These are phyloP conservation scores for Pleurotus giganteus DNA, from an alignment of 768 basidiomycete species.

Conservation along the genomic window DNA sequence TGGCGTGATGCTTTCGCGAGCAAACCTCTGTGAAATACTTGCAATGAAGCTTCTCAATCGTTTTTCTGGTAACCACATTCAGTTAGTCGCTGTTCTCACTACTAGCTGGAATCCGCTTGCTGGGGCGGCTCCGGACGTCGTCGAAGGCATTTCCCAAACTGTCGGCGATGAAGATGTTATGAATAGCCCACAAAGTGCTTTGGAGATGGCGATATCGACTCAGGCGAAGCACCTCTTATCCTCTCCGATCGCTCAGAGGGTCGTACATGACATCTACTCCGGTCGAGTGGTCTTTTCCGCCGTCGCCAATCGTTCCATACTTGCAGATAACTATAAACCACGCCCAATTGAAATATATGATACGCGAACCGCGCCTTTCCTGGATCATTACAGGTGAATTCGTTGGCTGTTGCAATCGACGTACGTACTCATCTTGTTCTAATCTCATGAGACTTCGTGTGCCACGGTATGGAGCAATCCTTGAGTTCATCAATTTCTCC, in stretches of 20 bases:
- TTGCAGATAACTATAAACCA: constrained; percentile 89
- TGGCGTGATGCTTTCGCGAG: constrained; percentile 62
- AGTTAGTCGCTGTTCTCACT: constrained; percentile 75
- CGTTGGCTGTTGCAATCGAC: neutral
- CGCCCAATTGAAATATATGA: constrained; percentile 74
- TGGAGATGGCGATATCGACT: constrained; percentile 93
- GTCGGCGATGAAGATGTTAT: constrained; percentile 50
- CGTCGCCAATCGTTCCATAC: constrained; percentile 63
- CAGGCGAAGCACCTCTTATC: constrained; percentile 82
- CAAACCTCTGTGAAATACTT: constrained; percentile 82
- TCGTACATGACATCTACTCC: constrained; percentile 83
- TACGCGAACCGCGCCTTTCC: constrained; percentile 59
- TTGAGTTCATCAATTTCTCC: constrained; percentile 79
- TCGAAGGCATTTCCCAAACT: constrained; percentile 61
- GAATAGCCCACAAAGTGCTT: constrained; percentile 73
- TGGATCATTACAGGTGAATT: constrained; percentile 78
- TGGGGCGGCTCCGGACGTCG: constrained; percentile 64
- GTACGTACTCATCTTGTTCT: constrained; percentile 3
- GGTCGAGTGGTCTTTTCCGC: constrained; percentile 74
- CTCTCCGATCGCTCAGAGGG: constrained; percentile 79
- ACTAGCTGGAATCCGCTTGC: constrained; percentile 83
- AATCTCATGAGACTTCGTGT: constrained; percentile 74
- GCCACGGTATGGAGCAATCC: constrained; percentile 72
- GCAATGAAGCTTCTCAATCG: constrained; percentile 82
- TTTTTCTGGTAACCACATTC: constrained; percentile 74